Evolutionary conservation across 257 asterid species (phyloP), one percentile per base, ranked within the genome.

Genomic region (Paraleonurus japonicus): DNA sequence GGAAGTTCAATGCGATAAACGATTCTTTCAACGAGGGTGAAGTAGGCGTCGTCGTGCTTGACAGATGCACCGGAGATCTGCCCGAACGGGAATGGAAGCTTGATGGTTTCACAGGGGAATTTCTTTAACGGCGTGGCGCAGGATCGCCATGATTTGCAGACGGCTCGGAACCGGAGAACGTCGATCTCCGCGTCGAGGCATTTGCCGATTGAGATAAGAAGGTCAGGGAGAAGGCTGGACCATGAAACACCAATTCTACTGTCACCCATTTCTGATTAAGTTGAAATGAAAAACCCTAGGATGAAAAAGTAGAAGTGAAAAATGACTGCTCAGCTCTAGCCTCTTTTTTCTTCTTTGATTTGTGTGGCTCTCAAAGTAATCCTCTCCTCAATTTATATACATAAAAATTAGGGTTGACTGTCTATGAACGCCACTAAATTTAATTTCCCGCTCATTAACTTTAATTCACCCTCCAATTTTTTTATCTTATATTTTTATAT

Each of bases 81-180:
- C 0, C 5, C 4, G 11, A 50, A 50, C 0, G 57, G 57, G 57
- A 0, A 17, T 3, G 59, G 59, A 7, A 51, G 27, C 59, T 5
- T 16, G 2, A 51, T 5, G 28, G 0, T 16, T 51, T 26, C 24
- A 1, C 1, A 16, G 2, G 69, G 62, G 65, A 33, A 23, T 7
- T 39, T 69, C 71, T 51, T 35, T 0, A 61, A 51, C 61, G 72
- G 61, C 71, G 51, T 37, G 2, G 72, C n/a, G n/a, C n/a, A 61
- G 59, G 75, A 47, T 17, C 75, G 75, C 80, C 75, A 75, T 0
- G 58, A 27, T 11, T 5, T 50, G 72, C 80, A 75, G n/a, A 75
- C 80, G 15, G 67, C 80, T 13, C 75, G 59, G 59, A 51, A 51
- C 1, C 59, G 59, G 28, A 51, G 59, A 1, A 51, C 59, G 59